Base-by-base conservation (phyloP, 345 rosid species). In the Syzygium aqueum region DNA sequence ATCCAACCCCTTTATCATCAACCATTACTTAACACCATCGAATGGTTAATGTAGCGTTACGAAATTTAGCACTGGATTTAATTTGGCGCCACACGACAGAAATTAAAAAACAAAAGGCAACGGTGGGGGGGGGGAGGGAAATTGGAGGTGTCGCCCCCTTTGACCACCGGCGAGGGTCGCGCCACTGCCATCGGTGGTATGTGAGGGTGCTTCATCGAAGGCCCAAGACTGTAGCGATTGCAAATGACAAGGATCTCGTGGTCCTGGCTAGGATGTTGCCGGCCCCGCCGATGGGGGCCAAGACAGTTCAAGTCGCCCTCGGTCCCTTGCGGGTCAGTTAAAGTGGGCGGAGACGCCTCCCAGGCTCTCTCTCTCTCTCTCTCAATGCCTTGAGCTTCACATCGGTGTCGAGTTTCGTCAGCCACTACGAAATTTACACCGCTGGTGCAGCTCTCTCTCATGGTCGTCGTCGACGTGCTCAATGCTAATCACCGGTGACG, bases 171-270 rank as follows among this genome's bases (percentile, higher is more conserved):
- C 0, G 3, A 65, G 77, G 9, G 11, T 65, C 11, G 5, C 3
- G 0, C 5, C 22, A 28, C 5, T 2, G 0, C 30, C 16, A 28
- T 28, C 0, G 1, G 0, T 28, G 77, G 5, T 28, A 61, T 19
- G 4, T 61, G n/a, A n/a, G 0, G 0, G 19, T 61, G 37, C 37
- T 15, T 0, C 3, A 0, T 61, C 8, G 0, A 61, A n/a, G n/a
- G n/a, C n/a, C n/a, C n/a, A n/a, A n/a, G n/a, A n/a, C n/a, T n/a
- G n/a, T n/a, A n/a, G n/a, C n/a, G n/a, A n/a, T n/a, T n/a, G n/a
- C n/a, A n/a, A n/a, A n/a, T n/a, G n/a, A n/a, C n/a, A n/a, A n/a
- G n/a, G n/a, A n/a, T n/a, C n/a, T n/a, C n/a, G n/a, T n/a, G n/a
- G n/a, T n/a, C n/a, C n/a, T n/a, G n/a, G n/a, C n/a, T n/a, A n/a